These are phyloP conservation scores for Pulveroboletus sp. DNA, from an alignment of 768 basidiomycete genomes.

Conservation along the genomic window DNA sequence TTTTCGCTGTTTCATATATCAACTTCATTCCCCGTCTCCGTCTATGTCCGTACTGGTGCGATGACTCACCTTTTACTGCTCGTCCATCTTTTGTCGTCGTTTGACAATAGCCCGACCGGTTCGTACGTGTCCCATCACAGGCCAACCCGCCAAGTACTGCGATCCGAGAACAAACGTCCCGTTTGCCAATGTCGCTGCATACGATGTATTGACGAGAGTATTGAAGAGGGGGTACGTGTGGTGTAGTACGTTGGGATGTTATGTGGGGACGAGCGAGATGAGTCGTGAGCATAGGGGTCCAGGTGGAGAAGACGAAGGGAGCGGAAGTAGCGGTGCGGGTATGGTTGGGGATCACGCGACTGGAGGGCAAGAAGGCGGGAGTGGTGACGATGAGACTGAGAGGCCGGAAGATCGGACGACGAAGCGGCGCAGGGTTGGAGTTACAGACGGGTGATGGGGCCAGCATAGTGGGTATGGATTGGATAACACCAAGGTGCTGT, in stretches of 20 bases:
- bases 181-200: constrained; percentile 68
- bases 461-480: too few relatives aligned
- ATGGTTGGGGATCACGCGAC: neutral
- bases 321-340: neutral
- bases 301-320: neutral
- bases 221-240: constrained; percentile 49
- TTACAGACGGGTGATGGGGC: too few relatives aligned
- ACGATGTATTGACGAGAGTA: constrained; percentile 47
- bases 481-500: too few relatives aligned
- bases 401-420: neutral
- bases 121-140: constrained; percentile 67
- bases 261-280: constrained; percentile 22
- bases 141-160: constrained; percentile 66
- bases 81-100: neutral
- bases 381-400: neutral
- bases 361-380: neutral
- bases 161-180: constrained; percentile 80
- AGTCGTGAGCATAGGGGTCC: neutral
- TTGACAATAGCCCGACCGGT: constrained; percentile 8
- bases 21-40: too few relatives aligned
- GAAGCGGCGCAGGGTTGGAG: too few relatives aligned
- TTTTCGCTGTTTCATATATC: neutral
- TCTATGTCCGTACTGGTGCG: neutral
- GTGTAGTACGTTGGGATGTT: constrained; percentile 43
- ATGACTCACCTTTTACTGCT: neutral